phyloP scores from a whole-genome alignment of 441 rosid genomes.

The Dalechampia spathulata region DNA sequence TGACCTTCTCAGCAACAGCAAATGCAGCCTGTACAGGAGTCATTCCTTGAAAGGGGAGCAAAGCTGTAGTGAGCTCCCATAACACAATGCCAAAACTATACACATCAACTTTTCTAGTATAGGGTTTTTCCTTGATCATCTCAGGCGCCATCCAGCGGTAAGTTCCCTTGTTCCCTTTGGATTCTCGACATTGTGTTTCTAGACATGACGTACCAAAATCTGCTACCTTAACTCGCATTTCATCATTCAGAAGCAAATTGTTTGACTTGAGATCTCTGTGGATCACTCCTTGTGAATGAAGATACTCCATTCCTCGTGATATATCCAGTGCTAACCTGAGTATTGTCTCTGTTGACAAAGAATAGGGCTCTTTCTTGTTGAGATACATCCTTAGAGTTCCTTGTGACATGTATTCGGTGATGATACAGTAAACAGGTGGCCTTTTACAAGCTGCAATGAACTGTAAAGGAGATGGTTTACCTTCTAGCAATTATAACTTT shows the following conservation, averaged over 20 bases:
- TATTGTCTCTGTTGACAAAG: slow-evolving; percentile 75
- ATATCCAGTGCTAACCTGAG: slow-evolving; percentile 91
- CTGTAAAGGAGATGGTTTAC: slow-evolving; percentile 36
- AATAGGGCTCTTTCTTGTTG: slow-evolving; percentile 91
- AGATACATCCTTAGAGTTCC: slow-evolving; percentile 94
- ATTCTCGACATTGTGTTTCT: slow-evolving; percentile 79
- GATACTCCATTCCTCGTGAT: slow-evolving; percentile 99
- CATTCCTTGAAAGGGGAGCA: slow-evolving; percentile 99
- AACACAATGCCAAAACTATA: slow-evolving; percentile 95
- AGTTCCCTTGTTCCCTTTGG: slow-evolving; percentile 92
- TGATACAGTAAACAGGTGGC: slow-evolving; percentile 95
- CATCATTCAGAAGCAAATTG: slow-evolving; percentile 84
- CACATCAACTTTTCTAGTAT: slow-evolving; percentile 87
- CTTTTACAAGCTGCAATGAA: slow-evolving; percentile 93
- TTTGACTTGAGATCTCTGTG: slow-evolving; percentile 91
- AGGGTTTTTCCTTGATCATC: slow-evolving; percentile 91
- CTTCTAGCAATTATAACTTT: slow-evolving; percentile 7
- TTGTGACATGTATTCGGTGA: slow-evolving; percentile 98
- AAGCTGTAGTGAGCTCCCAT: slow-evolving; percentile 93
- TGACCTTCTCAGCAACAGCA: slow-evolving; percentile 96
- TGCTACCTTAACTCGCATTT: slow-evolving; percentile 92
- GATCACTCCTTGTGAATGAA: slow-evolving; percentile 93
- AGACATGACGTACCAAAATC: slow-evolving; percentile 94
- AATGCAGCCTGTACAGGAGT: slow-evolving; percentile 97
- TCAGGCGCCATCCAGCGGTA: slow-evolving; percentile 98